Base-by-base conservation (phyloP, 2,329 filamentous ascomycete genomes). In the Exophiala phaeomuriformis region DNA sequence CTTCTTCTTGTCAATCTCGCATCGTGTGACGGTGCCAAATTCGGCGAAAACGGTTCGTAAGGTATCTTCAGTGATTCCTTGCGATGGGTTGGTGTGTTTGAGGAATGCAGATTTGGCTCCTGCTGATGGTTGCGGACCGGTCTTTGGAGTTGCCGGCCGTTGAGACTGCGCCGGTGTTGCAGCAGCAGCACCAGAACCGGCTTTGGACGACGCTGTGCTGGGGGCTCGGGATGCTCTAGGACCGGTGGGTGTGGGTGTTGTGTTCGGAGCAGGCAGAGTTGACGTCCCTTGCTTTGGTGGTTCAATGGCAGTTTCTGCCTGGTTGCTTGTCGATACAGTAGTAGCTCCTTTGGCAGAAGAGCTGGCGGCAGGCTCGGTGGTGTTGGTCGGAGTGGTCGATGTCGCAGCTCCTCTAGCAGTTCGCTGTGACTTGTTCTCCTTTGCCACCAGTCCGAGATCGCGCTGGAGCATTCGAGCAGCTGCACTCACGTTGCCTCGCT, bases 1-100 rank as follows among this genome's bases (percentile, higher is more conserved):
- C 69, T 96, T 96, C 64, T 90, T 86, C 69, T 90, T 90, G 67
- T 97, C 91, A 50, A 97, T 91, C 64, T 96, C 91, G 12, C 95
- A 88, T 60, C 82, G 85, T 0, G 81, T 81, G 43, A 96, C 80
- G 1, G 79, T 69, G 1, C 91, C 91, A 63, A 89, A 95, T 0
- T 73, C 70, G 42, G 83, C 78, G 66, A 97, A 82, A 0, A 86
- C 83, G 61, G 85, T 79, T 63, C 85, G 83, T 1, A 97, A 80
- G 0, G 90, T 71, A 0, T 84, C 74, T 65, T 96, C 91, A 0
- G 89, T 96, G 44, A 96, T 87, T 9, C 91, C 91, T 66, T 96
- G 91, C 0, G 90, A 93, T 7, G 88, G 82, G 66, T 94, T 95
- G 48, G 85, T 86, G 63, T 90, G 85, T 68, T 90, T 90, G 56